Evolutionary conservation across 768 basidiomycete genomes (phyloP).

Genomic region (Leccinum olivaceopallidum): DNA sequence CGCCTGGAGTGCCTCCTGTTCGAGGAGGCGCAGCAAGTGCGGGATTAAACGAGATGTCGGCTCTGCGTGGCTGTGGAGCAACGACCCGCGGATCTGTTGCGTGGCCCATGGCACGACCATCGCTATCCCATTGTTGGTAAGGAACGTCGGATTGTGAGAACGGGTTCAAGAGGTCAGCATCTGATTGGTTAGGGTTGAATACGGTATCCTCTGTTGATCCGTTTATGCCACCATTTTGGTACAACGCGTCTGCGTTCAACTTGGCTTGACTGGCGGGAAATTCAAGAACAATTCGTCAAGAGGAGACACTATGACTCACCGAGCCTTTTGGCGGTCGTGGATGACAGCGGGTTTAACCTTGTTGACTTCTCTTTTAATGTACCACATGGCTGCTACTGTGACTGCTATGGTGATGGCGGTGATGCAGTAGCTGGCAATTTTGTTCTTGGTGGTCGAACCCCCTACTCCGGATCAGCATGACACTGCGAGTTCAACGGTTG

Average conservation of each 20-base stretch:
- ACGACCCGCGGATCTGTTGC: conserved; percentile 44
- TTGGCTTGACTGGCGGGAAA: conserved; percentile 51
- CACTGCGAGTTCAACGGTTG: neutral
- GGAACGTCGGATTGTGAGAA: conserved; percentile 29
- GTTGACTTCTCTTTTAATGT: conserved; percentile 73
- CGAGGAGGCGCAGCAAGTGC: conserved; percentile 13
- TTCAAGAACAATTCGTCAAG: conserved; percentile 3
- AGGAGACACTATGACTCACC: conserved; percentile 39
- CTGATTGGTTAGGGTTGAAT: conserved; percentile 40
- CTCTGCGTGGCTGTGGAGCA: conserved; percentile 50
- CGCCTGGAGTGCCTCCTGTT: conserved; percentile 14
- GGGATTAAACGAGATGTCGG: conserved; percentile 17
- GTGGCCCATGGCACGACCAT: conserved; percentile 51
- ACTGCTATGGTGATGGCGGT: conserved; percentile 67
- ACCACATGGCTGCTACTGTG: conserved; percentile 81
- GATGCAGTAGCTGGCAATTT: conserved; percentile 68
- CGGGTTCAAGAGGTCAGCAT: conserved; percentile 41
- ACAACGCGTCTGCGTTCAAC: conserved; percentile 36
- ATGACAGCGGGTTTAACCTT: conserved; percentile 66
- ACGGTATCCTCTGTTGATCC: conserved; percentile 34
- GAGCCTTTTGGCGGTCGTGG: conserved; percentile 67
- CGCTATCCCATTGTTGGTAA: conserved; percentile 54
- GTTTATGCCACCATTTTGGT: conserved; percentile 30
- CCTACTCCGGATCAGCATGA: conserved; percentile 18
- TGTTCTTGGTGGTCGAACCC: conserved; percentile 42